phyloP scores from a whole-genome alignment of 805 yeast species.

The Wickerhamiella vanderwaltii region DNA sequence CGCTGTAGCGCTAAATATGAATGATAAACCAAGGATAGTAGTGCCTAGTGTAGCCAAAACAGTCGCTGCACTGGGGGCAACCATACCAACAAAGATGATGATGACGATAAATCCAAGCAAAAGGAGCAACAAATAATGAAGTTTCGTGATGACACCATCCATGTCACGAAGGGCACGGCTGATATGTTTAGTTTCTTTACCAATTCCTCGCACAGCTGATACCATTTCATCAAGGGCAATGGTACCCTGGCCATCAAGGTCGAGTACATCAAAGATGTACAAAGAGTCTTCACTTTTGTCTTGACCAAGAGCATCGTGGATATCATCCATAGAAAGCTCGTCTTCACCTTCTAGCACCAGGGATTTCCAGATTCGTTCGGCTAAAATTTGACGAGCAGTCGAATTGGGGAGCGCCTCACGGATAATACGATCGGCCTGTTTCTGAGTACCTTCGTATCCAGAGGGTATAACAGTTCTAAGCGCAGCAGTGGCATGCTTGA shows the following conservation, averaged over 20 bases:
- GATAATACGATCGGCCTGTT: constrained; percentile 22
- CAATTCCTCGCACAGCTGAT: constrained; percentile 25
- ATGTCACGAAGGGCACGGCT: constrained; percentile 30
- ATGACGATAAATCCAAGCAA: constrained; percentile 27
- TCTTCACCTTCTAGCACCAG: constrained; percentile 30
- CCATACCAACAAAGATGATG: constrained; percentile 31
- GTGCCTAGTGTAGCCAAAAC: constrained; percentile 33
- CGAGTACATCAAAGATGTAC: constrained; percentile 27
- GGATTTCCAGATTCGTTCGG: constrained; percentile 32
- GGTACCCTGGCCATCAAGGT: constrained; percentile 28
- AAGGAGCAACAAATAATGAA: constrained; percentile 28
- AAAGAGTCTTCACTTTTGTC: constrained; percentile 25
- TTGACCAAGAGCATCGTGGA: constrained; percentile 26
- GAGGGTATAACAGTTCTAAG: background rate
- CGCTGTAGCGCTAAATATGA: constrained; percentile 29
- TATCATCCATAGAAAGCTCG: constrained; percentile 26
- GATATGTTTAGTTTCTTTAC: constrained; percentile 28
- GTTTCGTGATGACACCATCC: constrained; percentile 30
- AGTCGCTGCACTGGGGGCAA: constrained; percentile 31
- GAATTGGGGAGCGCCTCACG: constrained; percentile 26
- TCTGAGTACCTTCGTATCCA: constrained; percentile 7
- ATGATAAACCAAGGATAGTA: constrained; percentile 30
- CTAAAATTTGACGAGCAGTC: constrained; percentile 25
- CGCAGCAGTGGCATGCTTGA: background rate
- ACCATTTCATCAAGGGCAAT: constrained; percentile 30